Evolutionary conservation across 768 basidiomycete genomes (phyloP), one percentile per base, ranked within the genome.

Genomic region (Suillus occidentalis): DNA sequence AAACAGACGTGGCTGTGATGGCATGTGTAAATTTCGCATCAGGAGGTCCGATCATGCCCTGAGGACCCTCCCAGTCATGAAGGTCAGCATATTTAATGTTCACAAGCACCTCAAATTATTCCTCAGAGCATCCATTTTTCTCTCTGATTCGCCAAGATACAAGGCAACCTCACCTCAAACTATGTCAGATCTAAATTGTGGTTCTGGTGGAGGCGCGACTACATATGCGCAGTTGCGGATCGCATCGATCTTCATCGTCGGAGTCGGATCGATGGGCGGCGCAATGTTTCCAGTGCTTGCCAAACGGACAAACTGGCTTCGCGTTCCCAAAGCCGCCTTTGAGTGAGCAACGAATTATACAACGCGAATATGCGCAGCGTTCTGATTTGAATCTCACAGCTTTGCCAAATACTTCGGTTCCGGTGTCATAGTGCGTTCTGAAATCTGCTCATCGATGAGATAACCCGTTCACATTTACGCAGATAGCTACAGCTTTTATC

Each of bases 391-490:
- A 62, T 55, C 34, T 37, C 10, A 22, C 64, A 91, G 90, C 60
- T 92, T 95, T 73, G 89, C 91, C 39, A 95, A 94, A 76, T 94
- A 90, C 75, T 95, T 96, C 76, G 94, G 94, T 34, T 94, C 92
- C 16, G 94, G 94, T 31, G 91, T 94, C 58, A 93, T 94, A 69
- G 91, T 92, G 64, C 70, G 89, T 79, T 18, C 45, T 18, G 28
- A 28, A 28, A 13, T 68, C 52, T 0, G 18, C n/a, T 45, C 47
- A 16, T 60, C 56, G 14, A 31, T 14, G 28, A 47, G 37, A 22
- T 25, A 42, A 40, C 56, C 25, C 42, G 22, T 57, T 66, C 10
- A 67, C 49, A 28, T 22, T 53, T 67, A 61, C 57, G 34, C 68
- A 93, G 91, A 90, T 97, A 64, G 94, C 94, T 1, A 97, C 95